Conservation (phyloP, 2,329 filamentous ascomycete species). For the Ophiostoma pallidulum region DNA sequence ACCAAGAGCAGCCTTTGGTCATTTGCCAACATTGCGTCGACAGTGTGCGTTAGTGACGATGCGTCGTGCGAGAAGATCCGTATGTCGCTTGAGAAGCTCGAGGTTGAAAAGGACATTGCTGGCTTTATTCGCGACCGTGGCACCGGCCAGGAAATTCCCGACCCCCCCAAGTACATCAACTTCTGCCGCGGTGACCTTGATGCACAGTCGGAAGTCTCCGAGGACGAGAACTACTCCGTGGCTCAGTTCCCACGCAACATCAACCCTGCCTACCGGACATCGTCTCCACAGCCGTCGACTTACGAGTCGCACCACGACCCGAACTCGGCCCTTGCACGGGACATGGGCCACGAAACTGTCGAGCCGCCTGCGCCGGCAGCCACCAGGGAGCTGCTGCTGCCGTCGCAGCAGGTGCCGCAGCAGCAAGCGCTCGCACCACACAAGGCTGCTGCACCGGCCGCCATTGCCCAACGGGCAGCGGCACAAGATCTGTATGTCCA, state of each 20-base stretch:
- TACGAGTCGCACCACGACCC: constrained; percentile 90
- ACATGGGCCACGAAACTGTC: constrained; percentile 36
- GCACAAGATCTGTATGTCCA: background rate
- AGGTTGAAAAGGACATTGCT: constrained; percentile 91
- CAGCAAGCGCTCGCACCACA: background rate
- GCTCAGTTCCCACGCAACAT: constrained; percentile 93
- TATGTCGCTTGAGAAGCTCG: constrained; percentile 79
- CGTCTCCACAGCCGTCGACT: constrained; percentile 87
- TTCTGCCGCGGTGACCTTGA: constrained; percentile 90
- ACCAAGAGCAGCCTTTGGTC: constrained; percentile 97
- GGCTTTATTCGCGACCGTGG: constrained; percentile 80
- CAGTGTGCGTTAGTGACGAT: constrained; percentile 96
- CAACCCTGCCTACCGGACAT: constrained; percentile 91
- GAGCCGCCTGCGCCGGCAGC: constrained; percentile 26
- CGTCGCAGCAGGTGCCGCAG: background rate
- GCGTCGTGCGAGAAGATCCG: constrained; percentile 94
- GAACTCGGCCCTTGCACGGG: constrained; percentile 58
- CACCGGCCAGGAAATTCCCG: constrained; percentile 94
- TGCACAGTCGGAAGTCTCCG: constrained; percentile 69
- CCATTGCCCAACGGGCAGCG: background rate
- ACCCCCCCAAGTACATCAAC: constrained; percentile 96
- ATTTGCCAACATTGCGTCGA: constrained; percentile 94
- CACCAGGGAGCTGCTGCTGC: too few relatives aligned
- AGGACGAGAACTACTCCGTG: constrained; percentile 85
- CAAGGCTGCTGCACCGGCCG: background rate